Evolutionary conservation across 768 basidiomycete genomes (phyloP), one percentile per base, ranked within the genome.

Genomic region (Auricularia heimuer): DNA sequence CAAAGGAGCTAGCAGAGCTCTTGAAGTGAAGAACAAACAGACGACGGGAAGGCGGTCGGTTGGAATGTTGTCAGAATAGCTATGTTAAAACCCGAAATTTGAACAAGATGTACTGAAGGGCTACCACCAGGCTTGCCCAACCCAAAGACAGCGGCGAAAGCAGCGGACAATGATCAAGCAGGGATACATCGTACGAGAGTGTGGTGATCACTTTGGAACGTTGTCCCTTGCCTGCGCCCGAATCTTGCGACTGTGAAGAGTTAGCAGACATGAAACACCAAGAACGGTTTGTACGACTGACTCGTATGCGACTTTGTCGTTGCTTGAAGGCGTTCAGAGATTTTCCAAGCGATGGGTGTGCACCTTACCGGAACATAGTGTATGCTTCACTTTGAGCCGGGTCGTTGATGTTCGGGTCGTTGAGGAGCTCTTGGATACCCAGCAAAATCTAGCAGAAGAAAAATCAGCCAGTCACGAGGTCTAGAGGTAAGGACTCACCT

Each of bases 321-420:
- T 98, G 81, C 95, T 97, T 36, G 12, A 24, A 56, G 8, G 66
- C 72, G 37, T 72, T 63, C 47, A 54, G 64, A 54, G 44, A 39
- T 61, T 24, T 42, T 44, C 36, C 61, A 11, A 62, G 67, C 21
- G 42, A 11, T 44, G 51, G 4, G 64, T 42, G 29, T 16, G 24
- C n/a, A 24, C 79, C 93, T 71, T 70, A 96, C 95, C 96, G 97
- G 83, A 94, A 98, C 88, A 97, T 91, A 37, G 93, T 95, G 76
- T 98, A 98, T 11, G 97, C 97, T 70, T 98, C 96, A 64, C 94
- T 94, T 74, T 99, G 97, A 1, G 97, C 97, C 6, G 97, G 97
- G 77, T 99, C 97, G 65, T 89, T 91, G 51, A 95, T 91, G 71
- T 99, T 99, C 8, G 97, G 96, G 69, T 96, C 91, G 71, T 96